A percentile compares a stretch with the other conserved stretches of the same genome.
phyloP scores from a whole-genome alignment of 257 asterid species.

The Apocynum venetum region DNA sequence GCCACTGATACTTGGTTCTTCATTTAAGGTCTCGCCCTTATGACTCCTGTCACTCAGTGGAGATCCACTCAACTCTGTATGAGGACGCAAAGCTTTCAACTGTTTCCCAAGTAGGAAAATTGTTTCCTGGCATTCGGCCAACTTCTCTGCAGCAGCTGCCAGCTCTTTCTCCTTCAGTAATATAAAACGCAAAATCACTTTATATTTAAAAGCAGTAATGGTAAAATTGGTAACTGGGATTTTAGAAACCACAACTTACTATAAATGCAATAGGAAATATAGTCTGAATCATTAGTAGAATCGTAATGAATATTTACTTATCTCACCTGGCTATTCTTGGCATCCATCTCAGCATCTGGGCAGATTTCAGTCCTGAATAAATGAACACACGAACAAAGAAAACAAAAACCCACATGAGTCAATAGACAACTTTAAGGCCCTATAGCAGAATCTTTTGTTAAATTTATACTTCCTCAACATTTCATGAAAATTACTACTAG shows the following conservation, averaged over 20 bases:
- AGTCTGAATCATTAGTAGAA: background rate
- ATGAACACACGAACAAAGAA: background rate
- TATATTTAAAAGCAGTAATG: background rate
- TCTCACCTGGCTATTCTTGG: conserved; percentile 35
- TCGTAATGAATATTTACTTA: background rate
- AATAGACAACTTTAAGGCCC: background rate
- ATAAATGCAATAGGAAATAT: background rate
- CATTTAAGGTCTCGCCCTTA: conserved; percentile 39
- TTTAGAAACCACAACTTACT: background rate
- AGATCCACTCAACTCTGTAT: conserved; percentile 37
- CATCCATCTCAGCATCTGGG: conserved; percentile 24
- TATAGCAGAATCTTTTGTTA: background rate
- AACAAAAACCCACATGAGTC: background rate
- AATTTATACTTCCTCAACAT: background rate
- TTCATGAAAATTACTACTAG: background rate
- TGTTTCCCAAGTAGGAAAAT: conserved; percentile 87
- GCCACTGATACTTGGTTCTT: conserved; percentile 56
- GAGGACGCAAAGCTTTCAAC: conserved; percentile 72
- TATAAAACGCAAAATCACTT: background rate
- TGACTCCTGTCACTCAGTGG: conserved; percentile 35
- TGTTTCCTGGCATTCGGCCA: conserved; percentile 92
- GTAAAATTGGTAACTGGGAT: background rate
- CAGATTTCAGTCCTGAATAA: conserved; percentile 33
- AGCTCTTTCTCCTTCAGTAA: conserved; percentile 71
- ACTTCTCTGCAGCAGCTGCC: conserved; percentile 84